phyloP scores from a whole-genome alignment of 2,329 filamentous ascomycete genomes.

The Hirsutella thompsonii region DNA sequence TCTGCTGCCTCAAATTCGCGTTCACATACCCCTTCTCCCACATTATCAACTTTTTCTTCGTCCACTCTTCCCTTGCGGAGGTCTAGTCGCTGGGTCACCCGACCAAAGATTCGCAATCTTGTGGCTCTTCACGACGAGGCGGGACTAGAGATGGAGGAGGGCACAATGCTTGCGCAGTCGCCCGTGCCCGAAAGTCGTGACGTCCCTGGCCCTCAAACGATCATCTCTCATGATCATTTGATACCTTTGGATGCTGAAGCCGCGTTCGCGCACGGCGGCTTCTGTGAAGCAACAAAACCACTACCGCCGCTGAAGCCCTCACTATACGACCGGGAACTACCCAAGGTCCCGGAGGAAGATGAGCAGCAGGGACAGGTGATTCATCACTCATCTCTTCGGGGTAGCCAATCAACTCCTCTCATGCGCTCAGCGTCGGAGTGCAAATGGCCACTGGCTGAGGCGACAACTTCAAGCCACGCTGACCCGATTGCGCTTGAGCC shows the following conservation, averaged over 20 bases:
- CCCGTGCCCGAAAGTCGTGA: slow-evolving; percentile 17
- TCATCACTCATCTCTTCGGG: slow-evolving; percentile 35
- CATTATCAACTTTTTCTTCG: slow-evolving; percentile 21
- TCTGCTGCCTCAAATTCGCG: slow-evolving; percentile 21
- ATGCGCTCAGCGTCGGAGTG: slow-evolving; percentile 30
- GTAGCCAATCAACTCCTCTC: slow-evolving; percentile 41
- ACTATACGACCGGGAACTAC: slow-evolving; percentile 30
- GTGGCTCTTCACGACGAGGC: slow-evolving; percentile 21
- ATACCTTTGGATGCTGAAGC: slow-evolving; percentile 1
- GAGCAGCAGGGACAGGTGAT: slow-evolving; percentile 32
- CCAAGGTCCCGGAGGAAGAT: slow-evolving; percentile 52
- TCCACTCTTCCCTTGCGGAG: slow-evolving; percentile 34
- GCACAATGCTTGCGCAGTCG: slow-evolving; percentile 31
- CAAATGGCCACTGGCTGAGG: slow-evolving; percentile 31
- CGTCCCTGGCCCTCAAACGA: slow-evolving; percentile 6
- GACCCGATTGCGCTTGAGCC: slow-evolving; percentile 20
- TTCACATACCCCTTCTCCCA: slow-evolving; percentile 25
- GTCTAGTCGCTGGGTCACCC: slow-evolving; percentile 40
- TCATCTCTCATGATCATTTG: background rate
- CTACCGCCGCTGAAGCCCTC: slow-evolving; percentile 12
- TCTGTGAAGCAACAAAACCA: slow-evolving; percentile 30
- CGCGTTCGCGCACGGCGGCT: slow-evolving; percentile 26
- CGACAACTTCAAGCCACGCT: slow-evolving; percentile 36
- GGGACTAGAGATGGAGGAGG: slow-evolving; percentile 30
- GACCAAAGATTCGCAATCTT: slow-evolving; percentile 26